A percentile compares a stretch with the other conserved stretches of the same genome.
Evolutionary conservation across 106 monocot genomes (phyloP).

Genomic region (Dactylorhiza incarnata): DNA sequence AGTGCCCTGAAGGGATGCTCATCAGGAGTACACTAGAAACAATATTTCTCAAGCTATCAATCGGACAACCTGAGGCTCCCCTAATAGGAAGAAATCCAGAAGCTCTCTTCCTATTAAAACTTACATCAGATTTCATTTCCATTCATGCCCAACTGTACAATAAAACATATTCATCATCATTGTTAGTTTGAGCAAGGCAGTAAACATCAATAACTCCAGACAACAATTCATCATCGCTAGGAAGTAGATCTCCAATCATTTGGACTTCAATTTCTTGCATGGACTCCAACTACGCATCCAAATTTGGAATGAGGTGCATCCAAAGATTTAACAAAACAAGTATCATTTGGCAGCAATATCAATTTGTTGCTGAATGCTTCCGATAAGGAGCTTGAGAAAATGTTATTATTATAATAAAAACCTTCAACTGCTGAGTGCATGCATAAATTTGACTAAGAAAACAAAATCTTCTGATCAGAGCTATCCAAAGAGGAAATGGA

Average conservation of each 20-base stretch:
- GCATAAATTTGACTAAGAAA: constrained; percentile 9
- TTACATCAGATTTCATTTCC: constrained; percentile 57
- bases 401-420: constrained; percentile 28
- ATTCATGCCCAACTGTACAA: constrained; percentile 66
- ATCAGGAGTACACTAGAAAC: constrained; percentile 43
- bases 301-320: constrained; percentile 22
- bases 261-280: constrained; percentile 72
- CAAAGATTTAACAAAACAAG: constrained; percentile 17
- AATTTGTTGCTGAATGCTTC: constrained; percentile 45
- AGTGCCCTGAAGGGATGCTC: constrained; percentile 75
- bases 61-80: constrained; percentile 7
- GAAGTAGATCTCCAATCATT: constrained; percentile 74
- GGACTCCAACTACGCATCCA: constrained; percentile 45
- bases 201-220: constrained; percentile 49
- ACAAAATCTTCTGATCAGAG: too few species aligned
- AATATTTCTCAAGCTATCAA: constrained; percentile 9
- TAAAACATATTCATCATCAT: constrained; percentile 72
- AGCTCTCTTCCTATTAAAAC: constrained; percentile 14
- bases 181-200: constrained; percentile 17
- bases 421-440: constrained; percentile 24
- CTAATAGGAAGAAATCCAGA: constrained; percentile 10
- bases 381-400: constrained; percentile 53
- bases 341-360: constrained; percentile 36
- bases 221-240: constrained; percentile 79
- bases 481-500: too few species aligned